Percentiles rank a stretch among this genome's conserved stretches.
phyloP scores from a whole-genome alignment of 116 monocot species.

The Trichopus zeylanicus region DNA sequence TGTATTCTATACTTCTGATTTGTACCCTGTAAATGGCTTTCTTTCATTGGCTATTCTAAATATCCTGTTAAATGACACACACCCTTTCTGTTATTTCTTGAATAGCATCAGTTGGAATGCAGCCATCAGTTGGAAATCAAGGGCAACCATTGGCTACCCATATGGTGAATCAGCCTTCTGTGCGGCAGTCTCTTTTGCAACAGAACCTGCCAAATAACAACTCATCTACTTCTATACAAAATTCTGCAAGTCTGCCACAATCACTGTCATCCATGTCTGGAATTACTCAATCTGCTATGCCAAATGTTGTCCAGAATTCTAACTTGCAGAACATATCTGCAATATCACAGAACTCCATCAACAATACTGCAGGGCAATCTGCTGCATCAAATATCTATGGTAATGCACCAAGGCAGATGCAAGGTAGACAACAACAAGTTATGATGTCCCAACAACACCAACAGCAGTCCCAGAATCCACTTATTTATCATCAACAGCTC shows the following conservation, averaged over 20 bases:
- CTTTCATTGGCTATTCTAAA: background rate
- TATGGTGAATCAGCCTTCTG: constrained; percentile 30
- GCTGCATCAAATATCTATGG: constrained; percentile 33
- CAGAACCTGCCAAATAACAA: constrained; percentile 44
- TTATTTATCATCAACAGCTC: constrained; percentile 36
- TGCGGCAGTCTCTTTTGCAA: constrained; percentile 28
- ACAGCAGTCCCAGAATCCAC: constrained; percentile 46
- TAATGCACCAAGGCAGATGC: constrained; percentile 48
- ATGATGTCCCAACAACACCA: constrained; percentile 29
- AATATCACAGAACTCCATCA: constrained; percentile 35
- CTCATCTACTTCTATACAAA: constrained; percentile 28
- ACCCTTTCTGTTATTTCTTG: background rate
- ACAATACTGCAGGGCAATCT: constrained; percentile 35
- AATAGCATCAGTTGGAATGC: constrained; percentile 29
- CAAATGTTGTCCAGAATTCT: constrained; percentile 29
- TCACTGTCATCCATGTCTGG: constrained; percentile 35
- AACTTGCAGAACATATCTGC: constrained; percentile 43
- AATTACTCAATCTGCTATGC: constrained; percentile 29
- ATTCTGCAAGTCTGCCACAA: constrained; percentile 27
- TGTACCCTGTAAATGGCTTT: too few relatives aligned
- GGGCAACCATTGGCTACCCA: constrained; percentile 32
- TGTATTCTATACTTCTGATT: background rate
- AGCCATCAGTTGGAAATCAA: constrained; percentile 41
- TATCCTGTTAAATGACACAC: background rate
- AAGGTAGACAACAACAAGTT: constrained; percentile 41